These are phyloP conservation scores for Cynanchum wilfordii DNA, from an alignment of 257 asterid species.

Conservation along the genomic window DNA sequence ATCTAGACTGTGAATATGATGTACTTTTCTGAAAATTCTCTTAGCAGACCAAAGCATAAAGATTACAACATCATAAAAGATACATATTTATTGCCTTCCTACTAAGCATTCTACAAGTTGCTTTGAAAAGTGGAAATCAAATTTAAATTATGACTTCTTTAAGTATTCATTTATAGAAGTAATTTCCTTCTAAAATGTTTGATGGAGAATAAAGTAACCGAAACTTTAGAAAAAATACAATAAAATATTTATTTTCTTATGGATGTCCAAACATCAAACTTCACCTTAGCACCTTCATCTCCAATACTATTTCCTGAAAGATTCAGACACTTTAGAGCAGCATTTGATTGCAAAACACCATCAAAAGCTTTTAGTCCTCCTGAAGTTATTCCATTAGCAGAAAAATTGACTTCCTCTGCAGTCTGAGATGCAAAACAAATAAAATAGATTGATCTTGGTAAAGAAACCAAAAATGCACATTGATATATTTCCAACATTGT, in stretches of 20 bases:
- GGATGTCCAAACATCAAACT: background rate
- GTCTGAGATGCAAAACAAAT: conserved; percentile 43
- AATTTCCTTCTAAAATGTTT: background rate
- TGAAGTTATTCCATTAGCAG: conserved; percentile 90
- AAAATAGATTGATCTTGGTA: conserved; percentile 15
- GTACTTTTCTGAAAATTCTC: background rate
- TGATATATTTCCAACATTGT: background rate
- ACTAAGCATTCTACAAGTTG: background rate
- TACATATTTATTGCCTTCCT: background rate
- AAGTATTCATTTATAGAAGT: background rate
- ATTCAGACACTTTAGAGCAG: conserved; percentile 71
- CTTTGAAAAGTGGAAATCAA: background rate
- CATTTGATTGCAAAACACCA: conserved; percentile 82
- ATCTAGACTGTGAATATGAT: background rate
- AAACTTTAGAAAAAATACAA: background rate
- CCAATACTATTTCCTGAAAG: conserved; percentile 95
- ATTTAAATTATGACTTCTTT: background rate
- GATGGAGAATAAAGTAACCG: background rate
- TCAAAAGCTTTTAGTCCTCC: conserved; percentile 92
- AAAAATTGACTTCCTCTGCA: conserved; percentile 91
- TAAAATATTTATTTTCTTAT: background rate
- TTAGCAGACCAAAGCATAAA: background rate
- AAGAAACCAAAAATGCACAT: conserved; percentile 11
- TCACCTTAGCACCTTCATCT: conserved; percentile 95
- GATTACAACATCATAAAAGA: background rate